A percentile compares a stretch with the other conserved stretches of the same genome.
Conservation (phyloP, 768 basidiomycete genomes). For the Amanita rimosa region DNA sequence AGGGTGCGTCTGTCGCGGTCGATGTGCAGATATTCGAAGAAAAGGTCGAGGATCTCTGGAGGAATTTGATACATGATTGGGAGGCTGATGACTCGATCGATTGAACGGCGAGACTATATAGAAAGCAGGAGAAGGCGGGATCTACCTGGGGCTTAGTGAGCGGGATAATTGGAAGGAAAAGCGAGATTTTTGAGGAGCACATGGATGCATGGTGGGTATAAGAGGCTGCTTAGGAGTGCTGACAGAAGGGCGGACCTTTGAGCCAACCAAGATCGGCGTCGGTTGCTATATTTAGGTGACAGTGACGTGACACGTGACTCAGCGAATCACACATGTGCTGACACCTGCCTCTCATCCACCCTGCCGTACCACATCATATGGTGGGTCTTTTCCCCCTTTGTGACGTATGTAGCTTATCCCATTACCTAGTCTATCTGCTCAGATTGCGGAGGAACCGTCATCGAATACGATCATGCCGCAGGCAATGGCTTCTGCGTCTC, state of each 20-base stretch:
- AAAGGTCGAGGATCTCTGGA: constrained; percentile 4
- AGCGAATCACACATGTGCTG: background rate
- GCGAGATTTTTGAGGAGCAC: no score
- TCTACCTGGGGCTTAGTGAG: background rate
- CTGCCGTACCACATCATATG: background rate
- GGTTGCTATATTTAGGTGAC: background rate
- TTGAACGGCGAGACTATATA: background rate
- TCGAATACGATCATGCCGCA: constrained; percentile 76
- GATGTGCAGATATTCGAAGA: background rate
- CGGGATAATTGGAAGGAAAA: background rate
- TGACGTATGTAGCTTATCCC: background rate
- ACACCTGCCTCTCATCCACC: background rate
- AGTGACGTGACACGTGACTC: constrained; percentile 2
- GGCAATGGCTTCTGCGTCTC: constrained; percentile 78
- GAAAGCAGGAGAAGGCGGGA: background rate
- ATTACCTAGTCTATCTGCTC: constrained; percentile 45
- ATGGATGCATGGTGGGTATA: background rate
- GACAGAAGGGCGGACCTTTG: background rate
- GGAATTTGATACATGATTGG: background rate
- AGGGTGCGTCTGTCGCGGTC: background rate
- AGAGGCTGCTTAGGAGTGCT: background rate
- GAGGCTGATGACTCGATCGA: background rate
- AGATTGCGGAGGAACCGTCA: constrained; percentile 74
- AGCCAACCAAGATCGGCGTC: background rate
- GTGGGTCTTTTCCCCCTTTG: background rate